Base-by-base conservation (phyloP, 495 filamentous ascomycete species). In the Tuber indicum region DNA sequence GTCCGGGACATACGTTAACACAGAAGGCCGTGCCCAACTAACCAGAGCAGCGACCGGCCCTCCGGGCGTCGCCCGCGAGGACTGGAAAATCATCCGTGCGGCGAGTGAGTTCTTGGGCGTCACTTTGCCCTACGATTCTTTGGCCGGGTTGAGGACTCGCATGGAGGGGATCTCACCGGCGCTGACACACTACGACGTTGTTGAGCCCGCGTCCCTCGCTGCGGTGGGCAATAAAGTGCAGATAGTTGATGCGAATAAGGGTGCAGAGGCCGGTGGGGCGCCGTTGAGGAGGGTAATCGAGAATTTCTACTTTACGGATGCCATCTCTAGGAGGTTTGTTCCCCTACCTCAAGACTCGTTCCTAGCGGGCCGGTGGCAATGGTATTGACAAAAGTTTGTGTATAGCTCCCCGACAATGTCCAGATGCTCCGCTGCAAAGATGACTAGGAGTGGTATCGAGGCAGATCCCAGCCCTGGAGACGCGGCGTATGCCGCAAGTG, bases 11-110 rank as follows among this genome's bases (percentile, higher is more conserved):
- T 98, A 95, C 78, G 89, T 99, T 86, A 99, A 98, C 88, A 98
- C 96, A 16, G 96, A 99, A 85, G 96, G 96, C 66, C 91, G 96
- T 77, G 92, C 93, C 21, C 96, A 99, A 86, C 91, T 98, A 85
- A 94, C 92, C 70, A 91, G 96, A 78, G 91, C 92, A 32, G 96
- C 96, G 4, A 94, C 93, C 41, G 91, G 90, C 58, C 86, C 96
- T 74, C 92, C 93, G 71, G 96, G 96, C 75, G 96, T 94, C 75
- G 90, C 94, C 72, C 89, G 96, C 80, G 94, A 96, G 78, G 96
- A 99, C 85, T 99, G 96, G 96, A 98, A 98, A 88, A 98, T 99
- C 81, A 89, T 99, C 80, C 93, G 96, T 74, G 96, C 96, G 3
- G 88, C 87, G 76, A 93, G 91, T 84, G 96, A 98, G 85, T 97